Conservation (phyloP, 306 rosid species). For the Medicago ruthenica region DNA sequence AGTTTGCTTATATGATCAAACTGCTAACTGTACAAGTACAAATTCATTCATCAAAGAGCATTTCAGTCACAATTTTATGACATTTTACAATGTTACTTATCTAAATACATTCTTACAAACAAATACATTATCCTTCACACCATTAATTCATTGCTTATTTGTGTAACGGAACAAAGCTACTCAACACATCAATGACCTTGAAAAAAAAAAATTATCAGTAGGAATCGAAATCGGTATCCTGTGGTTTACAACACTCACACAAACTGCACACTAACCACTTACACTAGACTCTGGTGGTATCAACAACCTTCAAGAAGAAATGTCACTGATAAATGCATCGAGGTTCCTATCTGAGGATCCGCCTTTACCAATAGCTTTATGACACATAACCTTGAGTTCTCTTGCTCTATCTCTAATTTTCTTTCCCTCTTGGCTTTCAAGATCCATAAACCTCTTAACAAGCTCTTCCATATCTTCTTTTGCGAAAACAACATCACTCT, state of each 20-base stretch:
- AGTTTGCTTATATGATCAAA: neutral
- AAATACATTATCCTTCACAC: neutral
- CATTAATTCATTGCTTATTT: neutral
- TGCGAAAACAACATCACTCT: neutral
- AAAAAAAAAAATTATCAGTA: neutral
- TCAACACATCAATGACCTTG: neutral
- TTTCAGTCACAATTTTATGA: neutral
- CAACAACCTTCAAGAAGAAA: constrained; percentile 34
- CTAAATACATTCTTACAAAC: neutral
- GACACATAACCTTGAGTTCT: constrained; percentile 47
- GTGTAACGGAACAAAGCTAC: neutral
- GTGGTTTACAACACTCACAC: neutral
- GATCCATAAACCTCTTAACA: constrained; percentile 46
- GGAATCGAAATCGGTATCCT: neutral
- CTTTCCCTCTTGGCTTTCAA: constrained; percentile 45
- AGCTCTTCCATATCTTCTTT: constrained; percentile 44
- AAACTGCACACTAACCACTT: neutral
- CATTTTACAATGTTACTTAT: constrained; percentile 31
- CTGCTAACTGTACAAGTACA: neutral
- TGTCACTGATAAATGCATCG: constrained; percentile 46
- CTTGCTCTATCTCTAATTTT: constrained; percentile 49
- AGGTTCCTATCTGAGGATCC: constrained; percentile 59
- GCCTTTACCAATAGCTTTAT: constrained; percentile 47
- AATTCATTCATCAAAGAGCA: neutral
- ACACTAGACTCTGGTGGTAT: neutral